These are phyloP conservation scores for Candida andamanensis DNA, from an alignment of 805 yeast species.

Conservation along the genomic window DNA sequence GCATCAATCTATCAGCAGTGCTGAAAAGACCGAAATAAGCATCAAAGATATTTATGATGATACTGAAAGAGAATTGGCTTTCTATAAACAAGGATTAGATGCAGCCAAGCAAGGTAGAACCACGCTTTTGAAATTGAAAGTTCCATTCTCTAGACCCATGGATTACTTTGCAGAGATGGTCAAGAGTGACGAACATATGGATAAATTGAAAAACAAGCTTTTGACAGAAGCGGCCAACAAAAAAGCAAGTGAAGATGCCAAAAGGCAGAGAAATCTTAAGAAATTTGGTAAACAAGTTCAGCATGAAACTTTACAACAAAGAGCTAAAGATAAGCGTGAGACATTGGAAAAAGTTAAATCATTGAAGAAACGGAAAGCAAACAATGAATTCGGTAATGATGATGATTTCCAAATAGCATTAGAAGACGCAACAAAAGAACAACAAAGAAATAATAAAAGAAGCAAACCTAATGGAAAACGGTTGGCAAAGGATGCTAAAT, in stretches of 20 bases:
- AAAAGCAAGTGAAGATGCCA: slow-evolving; percentile 89
- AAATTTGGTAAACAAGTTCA: slow-evolving; percentile 97
- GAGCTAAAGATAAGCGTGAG: slow-evolving; percentile 89
- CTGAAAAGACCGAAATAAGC: slow-evolving; percentile 53
- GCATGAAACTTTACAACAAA: slow-evolving; percentile 84
- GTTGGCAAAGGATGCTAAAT: slow-evolving; percentile 65
- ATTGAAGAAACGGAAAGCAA: slow-evolving; percentile 83
- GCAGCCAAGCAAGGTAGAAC: slow-evolving; percentile 74
- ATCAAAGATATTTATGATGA: slow-evolving; percentile 91
- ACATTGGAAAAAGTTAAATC: slow-evolving; percentile 85
- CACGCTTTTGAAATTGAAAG: slow-evolving; percentile 59
- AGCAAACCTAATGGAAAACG: slow-evolving; percentile 60
- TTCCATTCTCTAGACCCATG: slow-evolving; percentile 87
- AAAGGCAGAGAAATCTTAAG: slow-evolving; percentile 90
- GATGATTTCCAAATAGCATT: slow-evolving; percentile 83
- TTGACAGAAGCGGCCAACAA: slow-evolving; percentile 75
- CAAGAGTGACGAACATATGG: slow-evolving; percentile 98
- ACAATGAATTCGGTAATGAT: slow-evolving; percentile 63
- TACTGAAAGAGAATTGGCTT: slow-evolving; percentile 90
- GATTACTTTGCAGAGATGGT: slow-evolving; percentile 99
- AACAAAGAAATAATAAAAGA: slow-evolving; percentile 39
- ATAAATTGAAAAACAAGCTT: slow-evolving; percentile 75
- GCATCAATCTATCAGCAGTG: slow-evolving; percentile 69
- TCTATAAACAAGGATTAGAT: slow-evolving; percentile 87
- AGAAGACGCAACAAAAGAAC: slow-evolving; percentile 79